These are phyloP conservation scores for Anisodus acutangulus DNA, from an alignment of 257 asterid species.

Conservation along the genomic window DNA sequence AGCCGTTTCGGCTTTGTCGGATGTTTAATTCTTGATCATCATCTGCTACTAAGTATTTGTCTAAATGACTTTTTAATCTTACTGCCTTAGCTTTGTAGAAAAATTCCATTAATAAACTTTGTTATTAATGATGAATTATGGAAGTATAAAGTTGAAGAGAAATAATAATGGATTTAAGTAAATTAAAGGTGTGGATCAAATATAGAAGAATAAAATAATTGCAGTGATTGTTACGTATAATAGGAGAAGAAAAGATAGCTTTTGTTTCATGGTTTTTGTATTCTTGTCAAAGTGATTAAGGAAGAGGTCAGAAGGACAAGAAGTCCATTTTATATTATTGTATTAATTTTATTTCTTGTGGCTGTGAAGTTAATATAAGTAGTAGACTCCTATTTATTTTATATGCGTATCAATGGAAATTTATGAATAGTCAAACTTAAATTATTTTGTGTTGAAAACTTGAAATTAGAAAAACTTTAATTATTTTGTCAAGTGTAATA, in stretches of 20 bases:
- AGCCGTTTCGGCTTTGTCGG: constrained; percentile 76
- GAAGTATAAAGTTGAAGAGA: background rate
- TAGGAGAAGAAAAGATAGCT: background rate
- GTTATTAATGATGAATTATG: background rate
- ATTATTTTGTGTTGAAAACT: background rate
- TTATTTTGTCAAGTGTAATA: background rate
- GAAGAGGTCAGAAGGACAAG: background rate
- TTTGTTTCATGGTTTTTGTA: too few relatives aligned
- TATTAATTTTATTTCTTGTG: background rate
- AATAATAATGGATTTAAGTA: background rate
- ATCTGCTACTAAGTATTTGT: constrained; percentile 78
- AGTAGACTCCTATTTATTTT: background rate
- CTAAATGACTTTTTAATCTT: constrained; percentile 65
- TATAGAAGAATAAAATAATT: too few relatives aligned
- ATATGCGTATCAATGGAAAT: background rate
- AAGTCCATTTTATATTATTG: background rate
- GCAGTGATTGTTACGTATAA: background rate
- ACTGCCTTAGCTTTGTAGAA: constrained; percentile 69
- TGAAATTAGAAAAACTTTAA: too few relatives aligned
- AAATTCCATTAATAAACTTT: constrained; percentile 55
- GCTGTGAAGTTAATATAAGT: background rate
- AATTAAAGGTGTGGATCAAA: too few relatives aligned
- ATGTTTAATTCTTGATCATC: constrained; percentile 63
- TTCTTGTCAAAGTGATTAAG: too few relatives aligned
- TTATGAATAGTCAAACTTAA: background rate